Evolutionary conservation across 2,329 filamentous ascomycete genomes (phyloP).

Genomic region (Aspergillus floridensis): DNA sequence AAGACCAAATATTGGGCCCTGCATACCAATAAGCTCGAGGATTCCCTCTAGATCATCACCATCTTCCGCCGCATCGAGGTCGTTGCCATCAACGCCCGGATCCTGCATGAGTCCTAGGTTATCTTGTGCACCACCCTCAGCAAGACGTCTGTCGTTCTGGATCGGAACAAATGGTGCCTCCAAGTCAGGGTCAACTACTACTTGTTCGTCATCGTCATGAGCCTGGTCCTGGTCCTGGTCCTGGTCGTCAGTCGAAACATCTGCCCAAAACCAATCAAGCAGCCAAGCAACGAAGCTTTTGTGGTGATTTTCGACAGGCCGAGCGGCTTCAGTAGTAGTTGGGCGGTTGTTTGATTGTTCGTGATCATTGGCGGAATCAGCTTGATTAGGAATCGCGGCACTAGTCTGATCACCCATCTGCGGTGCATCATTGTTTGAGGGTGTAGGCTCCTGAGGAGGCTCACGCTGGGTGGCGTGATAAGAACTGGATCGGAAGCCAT

Average conservation of each 20-base stretch:
- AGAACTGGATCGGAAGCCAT: background rate
- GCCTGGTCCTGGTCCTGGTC: slow-evolving; percentile 45
- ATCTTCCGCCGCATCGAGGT: slow-evolving; percentile 59
- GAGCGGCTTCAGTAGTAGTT: slow-evolving; percentile 4
- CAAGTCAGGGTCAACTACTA: slow-evolving; percentile 57
- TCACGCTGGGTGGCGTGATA: background rate
- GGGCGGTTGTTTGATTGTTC: slow-evolving; percentile 3
- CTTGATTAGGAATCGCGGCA: background rate
- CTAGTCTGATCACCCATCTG: background rate
- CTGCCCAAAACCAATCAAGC: slow-evolving; percentile 48
- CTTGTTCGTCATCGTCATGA: slow-evolving; percentile 56
- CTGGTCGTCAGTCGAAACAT: slow-evolving; percentile 28
- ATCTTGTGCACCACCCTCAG: slow-evolving; percentile 27
- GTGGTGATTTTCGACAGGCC: slow-evolving; percentile 16
- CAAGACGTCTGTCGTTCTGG: slow-evolving; percentile 44
- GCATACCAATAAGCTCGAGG: slow-evolving; percentile 93
- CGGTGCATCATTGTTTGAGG: background rate
- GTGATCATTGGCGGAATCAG: background rate
- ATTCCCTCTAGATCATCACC: slow-evolving; percentile 95
- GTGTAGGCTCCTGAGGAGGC: background rate
- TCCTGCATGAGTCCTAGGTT: slow-evolving; percentile 42
- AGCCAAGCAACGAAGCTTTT: slow-evolving; percentile 27
- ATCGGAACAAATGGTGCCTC: slow-evolving; percentile 62
- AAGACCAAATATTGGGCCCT: slow-evolving; percentile 82
- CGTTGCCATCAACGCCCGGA: slow-evolving; percentile 64